Percentiles rank a stretch among this genome's conserved stretches.
phyloP scores from a whole-genome alignment of 192 early-diverging fungal species.

The Coemansia sp. region DNA sequence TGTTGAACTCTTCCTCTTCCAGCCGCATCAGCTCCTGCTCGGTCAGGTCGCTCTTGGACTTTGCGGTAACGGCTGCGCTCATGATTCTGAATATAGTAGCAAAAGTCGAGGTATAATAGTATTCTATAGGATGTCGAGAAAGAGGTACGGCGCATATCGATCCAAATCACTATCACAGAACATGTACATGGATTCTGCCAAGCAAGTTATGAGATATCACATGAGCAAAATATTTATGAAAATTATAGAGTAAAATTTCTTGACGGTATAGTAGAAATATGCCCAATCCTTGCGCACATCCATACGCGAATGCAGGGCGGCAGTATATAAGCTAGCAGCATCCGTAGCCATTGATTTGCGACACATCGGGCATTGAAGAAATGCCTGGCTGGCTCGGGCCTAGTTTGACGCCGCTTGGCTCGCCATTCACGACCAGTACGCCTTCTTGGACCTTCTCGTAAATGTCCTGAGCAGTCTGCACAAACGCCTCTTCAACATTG shows the following conservation, averaged over 20 bases:
- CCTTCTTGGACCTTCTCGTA: slow-evolving; percentile 78
- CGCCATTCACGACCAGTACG: slow-evolving; percentile 70
- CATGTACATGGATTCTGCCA: too few relatives aligned
- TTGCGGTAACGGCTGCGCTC: slow-evolving; percentile 49
- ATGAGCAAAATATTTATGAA: neutral
- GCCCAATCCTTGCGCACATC: neutral
- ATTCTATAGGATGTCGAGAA: neutral
- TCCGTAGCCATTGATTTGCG: slow-evolving; percentile 40
- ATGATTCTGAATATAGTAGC: slow-evolving; percentile 13
- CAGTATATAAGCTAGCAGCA: slow-evolving; percentile 25
- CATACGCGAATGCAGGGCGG: neutral
- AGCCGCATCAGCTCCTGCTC: slow-evolving; percentile 80
- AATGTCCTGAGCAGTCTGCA: slow-evolving; percentile 76
- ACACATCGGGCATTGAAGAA: slow-evolving; percentile 58
- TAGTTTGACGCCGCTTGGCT: slow-evolving; percentile 62
- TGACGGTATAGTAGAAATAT: neutral
- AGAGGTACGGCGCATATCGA: too few relatives aligned
- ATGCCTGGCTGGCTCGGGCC: slow-evolving; percentile 62
- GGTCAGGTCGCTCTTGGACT: slow-evolving; percentile 52
- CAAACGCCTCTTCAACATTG: slow-evolving; percentile 82
- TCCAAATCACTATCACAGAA: too few relatives aligned
- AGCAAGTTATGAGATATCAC: neutral
- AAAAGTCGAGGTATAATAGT: neutral
- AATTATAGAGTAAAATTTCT: neutral
- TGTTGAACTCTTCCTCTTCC: slow-evolving; percentile 95